These are phyloP conservation scores for Penicillium paradoxum DNA, from an alignment of 495 filamentous ascomycete species.

Conservation along the genomic window DNA sequence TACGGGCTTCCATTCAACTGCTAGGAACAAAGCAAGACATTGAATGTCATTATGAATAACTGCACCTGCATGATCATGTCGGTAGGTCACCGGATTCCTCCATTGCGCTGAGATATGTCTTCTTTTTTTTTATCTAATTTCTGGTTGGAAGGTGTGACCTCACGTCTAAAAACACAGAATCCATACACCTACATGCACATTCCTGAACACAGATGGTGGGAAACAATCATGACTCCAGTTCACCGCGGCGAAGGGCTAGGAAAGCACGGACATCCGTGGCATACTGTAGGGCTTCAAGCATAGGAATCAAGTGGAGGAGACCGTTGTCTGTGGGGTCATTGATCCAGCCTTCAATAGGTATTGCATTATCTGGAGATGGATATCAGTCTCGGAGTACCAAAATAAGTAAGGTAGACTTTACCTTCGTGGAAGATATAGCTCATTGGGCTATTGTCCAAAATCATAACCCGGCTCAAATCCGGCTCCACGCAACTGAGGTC, in stretches of 20 bases:
- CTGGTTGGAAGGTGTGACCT: conserved; percentile 9
- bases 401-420: conserved; percentile 22
- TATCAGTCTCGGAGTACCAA: conserved; percentile 15
- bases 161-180: conserved; percentile 17
- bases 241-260: conserved; percentile 79
- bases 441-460: conserved; percentile 94
- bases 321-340: conserved; percentile 66
- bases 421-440: conserved; percentile 99
- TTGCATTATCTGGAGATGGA: conserved; percentile 24
- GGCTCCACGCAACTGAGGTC: conserved; percentile 94
- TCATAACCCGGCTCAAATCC: conserved; percentile 95
- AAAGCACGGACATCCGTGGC: conserved; percentile 90
- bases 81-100: not conserved
- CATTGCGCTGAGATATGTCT: not conserved
- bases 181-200: conserved; percentile 19
- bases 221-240: conserved; percentile 47
- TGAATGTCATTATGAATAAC: conserved; percentile 7
- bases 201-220: conserved; percentile 13
- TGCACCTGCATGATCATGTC: conserved; percentile 5
- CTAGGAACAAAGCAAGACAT: not conserved
- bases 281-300: conserved; percentile 92
- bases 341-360: conserved; percentile 40
- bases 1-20: not conserved
- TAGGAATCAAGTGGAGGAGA: conserved; percentile 84
- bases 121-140: conserved; percentile 5